A percentile compares a stretch with the other conserved stretches of the same genome.
phyloP scores from a whole-genome alignment of 352 stramenopile species.

The Phytopythium cucurbitacearum region DNA sequence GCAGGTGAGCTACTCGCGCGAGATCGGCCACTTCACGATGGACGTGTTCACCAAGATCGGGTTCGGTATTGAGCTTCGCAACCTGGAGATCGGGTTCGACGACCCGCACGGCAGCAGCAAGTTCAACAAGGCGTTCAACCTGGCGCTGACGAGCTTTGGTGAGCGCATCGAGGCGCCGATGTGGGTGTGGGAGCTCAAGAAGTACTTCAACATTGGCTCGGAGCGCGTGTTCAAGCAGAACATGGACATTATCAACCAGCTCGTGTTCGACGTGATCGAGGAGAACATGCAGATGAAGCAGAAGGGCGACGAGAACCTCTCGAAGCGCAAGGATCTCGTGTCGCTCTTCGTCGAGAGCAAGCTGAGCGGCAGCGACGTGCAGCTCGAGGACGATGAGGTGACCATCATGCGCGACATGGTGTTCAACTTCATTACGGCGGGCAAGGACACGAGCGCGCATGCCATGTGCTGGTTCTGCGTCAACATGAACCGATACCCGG shows the following conservation, averaged over 20 bases:
- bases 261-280: conserved; percentile 47
- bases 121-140: conserved; percentile 15
- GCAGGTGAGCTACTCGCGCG: conserved; percentile 8
- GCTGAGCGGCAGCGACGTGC: conserved; percentile 15
- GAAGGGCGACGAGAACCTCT: conserved; percentile 22
- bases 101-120: conserved; percentile 2
- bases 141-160: conserved; percentile 3
- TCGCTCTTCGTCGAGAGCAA: conserved; percentile 39
- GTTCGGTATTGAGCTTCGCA: conserved; percentile 13
- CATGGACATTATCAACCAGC: conserved; percentile 31
- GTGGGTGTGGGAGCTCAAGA: conserved; percentile 33
- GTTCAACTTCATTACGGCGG: conserved; percentile 69
- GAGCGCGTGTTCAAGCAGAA: conserved; percentile 38
- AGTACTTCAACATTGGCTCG: conserved; percentile 26
- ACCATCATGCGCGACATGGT: conserved; percentile 69
- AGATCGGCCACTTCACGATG: conserved; percentile 19
- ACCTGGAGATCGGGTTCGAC: conserved; percentile 8
- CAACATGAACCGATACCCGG: conserved; percentile 43
- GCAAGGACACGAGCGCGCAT: conserved; percentile 68
- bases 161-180: conserved; percentile 27
- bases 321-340: conserved; percentile 46
- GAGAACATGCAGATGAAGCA: conserved; percentile 36
- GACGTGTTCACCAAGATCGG: conserved; percentile 19
- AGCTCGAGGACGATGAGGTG: conserved; percentile 21
- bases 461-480: conserved; percentile 69